A percentile compares a stretch with the other conserved stretches of the same genome.
Evolutionary conservation across 139 green algal species (phyloP).

Genomic region (Coccomyxa sp.): DNA sequence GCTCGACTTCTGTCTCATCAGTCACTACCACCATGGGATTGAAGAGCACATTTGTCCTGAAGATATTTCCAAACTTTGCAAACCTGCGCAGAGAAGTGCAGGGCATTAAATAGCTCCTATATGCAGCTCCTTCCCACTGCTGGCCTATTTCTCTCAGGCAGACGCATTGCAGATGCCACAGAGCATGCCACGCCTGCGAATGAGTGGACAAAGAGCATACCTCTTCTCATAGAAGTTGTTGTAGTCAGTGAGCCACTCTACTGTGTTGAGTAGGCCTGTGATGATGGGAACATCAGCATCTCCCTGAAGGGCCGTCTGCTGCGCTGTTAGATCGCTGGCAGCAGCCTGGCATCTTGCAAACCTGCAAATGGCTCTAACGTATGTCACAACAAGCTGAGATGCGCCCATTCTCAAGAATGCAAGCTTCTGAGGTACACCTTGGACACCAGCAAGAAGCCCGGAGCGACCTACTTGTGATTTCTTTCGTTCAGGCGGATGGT

Average conservation of each 20-base stretch:
- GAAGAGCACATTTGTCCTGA: background rate
- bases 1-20: background rate
- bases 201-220: background rate
- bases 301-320: background rate
- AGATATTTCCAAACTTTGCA: background rate
- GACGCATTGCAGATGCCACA: background rate
- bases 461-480: too few relatives aligned
- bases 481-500: too few relatives aligned
- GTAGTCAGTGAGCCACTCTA: background rate
- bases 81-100: background rate
- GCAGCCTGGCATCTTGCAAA: too few relatives aligned
- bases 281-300: background rate
- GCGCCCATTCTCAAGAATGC: too few relatives aligned
- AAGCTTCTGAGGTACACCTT: too few relatives aligned
- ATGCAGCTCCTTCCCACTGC: background rate
- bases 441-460: too few relatives aligned
- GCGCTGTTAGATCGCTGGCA: too few relatives aligned
- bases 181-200: background rate
- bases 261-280: background rate
- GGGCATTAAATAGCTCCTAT: background rate
- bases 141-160: background rate
- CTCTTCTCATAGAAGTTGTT: background rate
- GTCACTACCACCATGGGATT: background rate
- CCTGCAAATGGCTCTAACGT: too few relatives aligned
- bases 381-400: too few relatives aligned